phyloP scores from a whole-genome alignment of 2,329 filamentous ascomycete species.

The Nemania sp. region DNA sequence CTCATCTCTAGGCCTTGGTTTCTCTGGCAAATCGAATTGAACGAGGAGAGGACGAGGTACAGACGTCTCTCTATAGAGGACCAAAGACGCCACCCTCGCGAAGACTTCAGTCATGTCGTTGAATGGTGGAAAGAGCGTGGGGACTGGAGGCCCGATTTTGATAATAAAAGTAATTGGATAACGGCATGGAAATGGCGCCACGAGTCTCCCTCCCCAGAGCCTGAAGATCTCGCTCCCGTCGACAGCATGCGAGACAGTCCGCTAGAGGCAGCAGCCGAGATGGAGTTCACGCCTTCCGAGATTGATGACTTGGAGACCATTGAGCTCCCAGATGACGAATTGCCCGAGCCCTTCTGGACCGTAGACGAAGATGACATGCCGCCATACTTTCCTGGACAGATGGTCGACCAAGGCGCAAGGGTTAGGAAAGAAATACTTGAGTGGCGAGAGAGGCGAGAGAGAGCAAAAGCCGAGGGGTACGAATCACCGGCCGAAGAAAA shows the following conservation, averaged over 20 bases:
- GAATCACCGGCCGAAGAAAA: too few species aligned
- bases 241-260: constrained; percentile 15
- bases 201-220: constrained; percentile 29
- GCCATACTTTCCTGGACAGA: background rate
- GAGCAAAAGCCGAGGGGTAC: too few species aligned
- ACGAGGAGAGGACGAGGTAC: constrained; percentile 24
- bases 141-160: constrained; percentile 25
- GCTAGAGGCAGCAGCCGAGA: constrained; percentile 11
- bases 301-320: constrained; percentile 27
- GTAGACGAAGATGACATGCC: background rate
- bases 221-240: constrained; percentile 23
- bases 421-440: too few species aligned
- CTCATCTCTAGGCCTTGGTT: constrained; percentile 31
- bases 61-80: constrained; percentile 17
- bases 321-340: background rate
- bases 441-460: too few species aligned
- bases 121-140: constrained; percentile 26
- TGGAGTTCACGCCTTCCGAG: constrained; percentile 32
- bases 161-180: too few species aligned
- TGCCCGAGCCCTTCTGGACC: background rate
- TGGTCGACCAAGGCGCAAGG: background rate
- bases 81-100: constrained; percentile 5
- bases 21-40: constrained; percentile 23
- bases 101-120: constrained; percentile 17
- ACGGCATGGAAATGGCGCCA: constrained; percentile 29